Evolutionary conservation across 2,329 filamentous ascomycete species (phyloP), one percentile per base, ranked within the genome.

Genomic region (Penicillium sp.): DNA sequence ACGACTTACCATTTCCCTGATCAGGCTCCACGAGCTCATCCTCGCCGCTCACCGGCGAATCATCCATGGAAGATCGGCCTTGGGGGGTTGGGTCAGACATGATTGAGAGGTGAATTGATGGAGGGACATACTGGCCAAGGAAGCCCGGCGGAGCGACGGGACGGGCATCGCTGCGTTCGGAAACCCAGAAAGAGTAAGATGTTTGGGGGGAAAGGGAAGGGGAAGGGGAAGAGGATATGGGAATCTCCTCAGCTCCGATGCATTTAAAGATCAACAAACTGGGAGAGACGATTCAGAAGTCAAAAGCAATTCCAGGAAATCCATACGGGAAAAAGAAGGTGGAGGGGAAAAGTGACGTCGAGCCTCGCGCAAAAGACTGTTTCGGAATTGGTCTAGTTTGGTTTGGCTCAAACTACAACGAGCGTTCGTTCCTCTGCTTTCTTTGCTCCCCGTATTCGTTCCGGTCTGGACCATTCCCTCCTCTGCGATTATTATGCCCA

Each of bases 11-110:
- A 76, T 90, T 95, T 68, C 89, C 88, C 74, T 96, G 88, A 38
- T 95, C 89, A 44, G 85, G 78, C 68, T 94, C 88, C 57, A 95
- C 82, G 45, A 90, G 76, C 59, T 87, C 88, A 56, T 93, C 86
- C 50, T 87, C 82, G 44, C 71, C 68, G 42, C 65, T 64, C 8
- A 68, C 71, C 15, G 52, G 45, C 17, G 57, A 48, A 15, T 80
- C 79, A 40, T 84, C 79, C 48, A 64, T 65, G 3, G 80, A 82
- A 30, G 76, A 77, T 48, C 68, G 67, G 54, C 70, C 71, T 73
- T 52, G 42, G 36, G 30, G 30, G n/a, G 23, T 18, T 45, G 54
- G 41, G 59, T 56, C 43, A 43, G 51, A 49, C 54, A 60, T 49
- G 35, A 34, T 44, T 32, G 35, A 27, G 31, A 28, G 12, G 17